These are phyloP conservation scores for Penicillium hordei DNA, from an alignment of 2,329 filamentous ascomycete species.

Conservation along the genomic window DNA sequence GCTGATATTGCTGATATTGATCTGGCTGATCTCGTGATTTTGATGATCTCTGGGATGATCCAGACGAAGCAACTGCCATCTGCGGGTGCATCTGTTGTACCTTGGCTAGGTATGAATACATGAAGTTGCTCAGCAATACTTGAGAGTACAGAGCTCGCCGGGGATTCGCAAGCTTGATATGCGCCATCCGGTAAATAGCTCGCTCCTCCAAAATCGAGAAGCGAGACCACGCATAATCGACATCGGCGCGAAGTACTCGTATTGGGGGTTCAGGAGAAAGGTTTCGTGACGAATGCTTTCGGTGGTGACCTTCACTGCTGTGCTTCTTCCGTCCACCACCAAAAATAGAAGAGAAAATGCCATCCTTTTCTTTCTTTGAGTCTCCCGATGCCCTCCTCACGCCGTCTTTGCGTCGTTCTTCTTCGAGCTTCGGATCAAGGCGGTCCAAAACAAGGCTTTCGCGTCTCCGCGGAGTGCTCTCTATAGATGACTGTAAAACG, in stretches of 20 bases:
- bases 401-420: slow-evolving; percentile 73
- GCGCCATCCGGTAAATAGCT: slow-evolving; percentile 97
- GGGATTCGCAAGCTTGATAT: slow-evolving; percentile 98
- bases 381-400: slow-evolving; percentile 66
- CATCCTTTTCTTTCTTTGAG: slow-evolving; percentile 84
- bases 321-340: slow-evolving; percentile 84
- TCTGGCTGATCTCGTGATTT: slow-evolving; percentile 41
- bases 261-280: slow-evolving; percentile 78
- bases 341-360: slow-evolving; percentile 92
- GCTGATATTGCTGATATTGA: slow-evolving; percentile 48
- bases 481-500: slow-evolving; percentile 82
- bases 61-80: slow-evolving; percentile 81
- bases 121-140: slow-evolving; percentile 96
- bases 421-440: slow-evolving; percentile 70
- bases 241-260: slow-evolving; percentile 73
- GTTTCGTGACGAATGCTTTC: slow-evolving; percentile 71
- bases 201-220: slow-evolving; percentile 95
- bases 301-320: slow-evolving; percentile 70
- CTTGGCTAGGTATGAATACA: slow-evolving; percentile 98
- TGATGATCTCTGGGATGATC: slow-evolving; percentile 66
- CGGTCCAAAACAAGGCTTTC: slow-evolving; percentile 85
- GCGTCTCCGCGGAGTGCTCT: slow-evolving; percentile 60
- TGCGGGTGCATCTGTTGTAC: slow-evolving; percentile 98
- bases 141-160: slow-evolving; percentile 88
- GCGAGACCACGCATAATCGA: slow-evolving; percentile 94